Evolutionary conservation across 1,139 yeast genomes (phyloP), one percentile per base, ranked within the genome.

Genomic region (Saccharomyces pastorianus): DNA sequence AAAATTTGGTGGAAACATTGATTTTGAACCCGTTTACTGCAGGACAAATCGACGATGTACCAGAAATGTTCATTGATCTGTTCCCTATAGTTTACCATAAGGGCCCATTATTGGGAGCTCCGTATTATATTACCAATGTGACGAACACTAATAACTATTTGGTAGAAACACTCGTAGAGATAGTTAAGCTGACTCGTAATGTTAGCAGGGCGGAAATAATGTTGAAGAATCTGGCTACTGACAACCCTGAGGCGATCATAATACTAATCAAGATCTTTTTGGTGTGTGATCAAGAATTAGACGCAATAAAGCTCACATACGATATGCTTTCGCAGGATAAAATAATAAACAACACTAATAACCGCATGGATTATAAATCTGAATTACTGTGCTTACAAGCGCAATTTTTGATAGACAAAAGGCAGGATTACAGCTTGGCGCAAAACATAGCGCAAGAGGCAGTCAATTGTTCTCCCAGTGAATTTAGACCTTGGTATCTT

Each of bases 401-500:
- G 0, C 78, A 82, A 61, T 91, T 85, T 67, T 80, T 95, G 63
- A 70, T 84, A 29, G 78, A 79, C 28, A 54, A 55, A 28, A 89
- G 89, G 69, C 80, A 80, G 52, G 78, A 88, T 57, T 77, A 80
- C 47, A 91, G 86, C 54, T 75, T 89, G 62, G 96, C 98, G 0
- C 76, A 88, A 52, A 80, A 80, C 53, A 78, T 88, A 58, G 93
- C 96, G 0, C 81, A 80, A 56, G 83, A 85, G 58, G 93, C 96
- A 1, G 95, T 90, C 11, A 84, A 86, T 64, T 81, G 95, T 2
- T 81, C 95, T 0, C 99, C 99, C 1, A 86, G 96, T 1, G 99
- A 93, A 70, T 93, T 89, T 70, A 79, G 78, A 62, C 81, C 96
- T n/a, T 93, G 99, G 99, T 82, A 88, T 13, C 75, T 80, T 55